Evolutionary conservation across 164 flowering plant species (phyloP).

Genomic region (Echeveria elegans): DNA sequence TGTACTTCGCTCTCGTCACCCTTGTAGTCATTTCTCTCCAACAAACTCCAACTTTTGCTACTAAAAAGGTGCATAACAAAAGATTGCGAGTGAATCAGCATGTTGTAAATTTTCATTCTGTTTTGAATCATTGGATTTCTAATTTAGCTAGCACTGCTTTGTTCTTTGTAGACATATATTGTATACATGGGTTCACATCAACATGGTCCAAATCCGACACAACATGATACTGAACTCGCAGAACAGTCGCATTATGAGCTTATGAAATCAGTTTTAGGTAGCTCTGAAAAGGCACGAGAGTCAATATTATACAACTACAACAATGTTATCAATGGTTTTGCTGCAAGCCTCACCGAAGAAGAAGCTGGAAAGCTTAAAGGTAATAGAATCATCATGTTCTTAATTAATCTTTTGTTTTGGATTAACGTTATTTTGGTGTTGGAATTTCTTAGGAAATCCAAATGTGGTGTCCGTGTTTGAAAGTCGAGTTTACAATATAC

Average conservation of each 20-base stretch:
- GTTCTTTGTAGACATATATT: not conserved
- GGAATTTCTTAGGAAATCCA: too few relatives aligned
- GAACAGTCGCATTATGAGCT: not conserved
- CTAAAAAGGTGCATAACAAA: not conserved
- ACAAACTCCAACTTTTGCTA: not conserved
- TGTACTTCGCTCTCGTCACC: not conserved
- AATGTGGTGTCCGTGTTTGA: too few relatives aligned
- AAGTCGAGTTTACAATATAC: too few relatives aligned
- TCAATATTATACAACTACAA: conserved; percentile 40
- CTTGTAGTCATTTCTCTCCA: not conserved
- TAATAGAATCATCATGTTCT: conserved; percentile 10
- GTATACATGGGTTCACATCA: not conserved
- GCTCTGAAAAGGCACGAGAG: conserved; percentile 37
- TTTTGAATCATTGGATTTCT: not conserved
- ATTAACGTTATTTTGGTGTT: too few relatives aligned
- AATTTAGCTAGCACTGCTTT: not conserved
- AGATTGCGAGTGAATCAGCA: not conserved
- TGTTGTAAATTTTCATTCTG: not conserved
- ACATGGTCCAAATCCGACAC: not conserved
- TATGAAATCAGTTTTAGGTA: conserved; percentile 7
- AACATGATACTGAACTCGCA: not conserved
- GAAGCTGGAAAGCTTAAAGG: conserved; percentile 37
- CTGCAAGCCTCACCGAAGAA: conserved; percentile 45
- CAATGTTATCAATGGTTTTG: conserved; percentile 49
- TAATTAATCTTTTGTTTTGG: not conserved